A percentile compares a stretch with the other conserved stretches of the same genome.
Conservation (phyloP, 2,329 filamentous ascomycete species). For the Alternaria atra region DNA sequence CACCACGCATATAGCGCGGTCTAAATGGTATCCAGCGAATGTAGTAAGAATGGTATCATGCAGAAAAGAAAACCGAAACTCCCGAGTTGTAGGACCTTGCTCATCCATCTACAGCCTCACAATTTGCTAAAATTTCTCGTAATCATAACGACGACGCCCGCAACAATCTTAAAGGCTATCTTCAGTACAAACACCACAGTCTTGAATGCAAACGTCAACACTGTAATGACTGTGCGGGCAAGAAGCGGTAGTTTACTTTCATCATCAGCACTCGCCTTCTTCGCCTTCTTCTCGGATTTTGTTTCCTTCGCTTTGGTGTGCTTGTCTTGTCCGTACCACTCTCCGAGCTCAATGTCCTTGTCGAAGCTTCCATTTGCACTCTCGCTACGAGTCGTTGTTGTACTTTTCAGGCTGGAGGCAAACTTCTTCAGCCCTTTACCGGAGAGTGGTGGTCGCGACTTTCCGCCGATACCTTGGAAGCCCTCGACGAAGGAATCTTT, state of each 20-base stretch:
- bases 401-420: constrained; percentile 25
- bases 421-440: constrained; percentile 37
- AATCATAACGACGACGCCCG: constrained; percentile 51
- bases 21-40: constrained; percentile 9
- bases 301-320: constrained; percentile 16
- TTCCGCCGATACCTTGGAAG: constrained; percentile 43
- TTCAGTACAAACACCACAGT: constrained; percentile 54
- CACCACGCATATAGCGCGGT: background rate
- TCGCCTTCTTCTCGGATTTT: constrained; percentile 37
- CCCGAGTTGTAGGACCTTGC: background rate
- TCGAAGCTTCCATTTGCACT: constrained; percentile 38
- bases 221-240: constrained; percentile 49
- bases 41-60: constrained; percentile 21
- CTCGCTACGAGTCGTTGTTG: constrained; percentile 23
- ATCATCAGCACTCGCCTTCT: constrained; percentile 40
- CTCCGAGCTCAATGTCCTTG: constrained; percentile 50
- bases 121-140: constrained; percentile 49
- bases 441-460: constrained; percentile 30
- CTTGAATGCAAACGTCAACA: constrained; percentile 55
- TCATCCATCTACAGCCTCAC: constrained; percentile 6
- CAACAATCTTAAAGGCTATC: constrained; percentile 53
- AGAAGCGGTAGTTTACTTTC: constrained; percentile 51
- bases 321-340: constrained; percentile 49
- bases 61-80: background rate
- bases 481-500: constrained; percentile 45